Evolutionary conservation across 495 filamentous ascomycete genomes (phyloP).

Genomic region (Aspergillus biplanus): DNA sequence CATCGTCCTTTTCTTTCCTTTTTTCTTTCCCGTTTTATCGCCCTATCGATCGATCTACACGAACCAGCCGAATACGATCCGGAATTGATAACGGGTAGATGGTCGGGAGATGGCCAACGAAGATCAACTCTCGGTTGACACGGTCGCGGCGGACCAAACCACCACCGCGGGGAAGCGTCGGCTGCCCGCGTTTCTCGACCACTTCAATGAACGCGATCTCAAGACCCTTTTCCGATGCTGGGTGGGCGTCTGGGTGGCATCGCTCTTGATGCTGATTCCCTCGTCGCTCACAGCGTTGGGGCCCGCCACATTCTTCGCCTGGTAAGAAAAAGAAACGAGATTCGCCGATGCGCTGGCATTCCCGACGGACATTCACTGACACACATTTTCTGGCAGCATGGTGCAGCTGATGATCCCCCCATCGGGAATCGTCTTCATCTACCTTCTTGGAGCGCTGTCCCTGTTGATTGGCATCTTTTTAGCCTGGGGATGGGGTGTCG

Average conservation of each 20-base stretch:
- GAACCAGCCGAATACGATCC: no score
- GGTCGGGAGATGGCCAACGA: neutral
- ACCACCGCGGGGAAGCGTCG: conserved; percentile 8
- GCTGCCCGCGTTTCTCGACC: conserved; percentile 43
- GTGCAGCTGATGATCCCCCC: conserved; percentile 46
- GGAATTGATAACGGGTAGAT: no score
- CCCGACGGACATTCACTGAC: neutral
- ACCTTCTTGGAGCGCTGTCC: conserved; percentile 38
- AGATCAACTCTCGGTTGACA: neutral
- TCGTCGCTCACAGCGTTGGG: conserved; percentile 35
- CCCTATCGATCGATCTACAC: no score
- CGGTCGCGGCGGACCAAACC: neutral
- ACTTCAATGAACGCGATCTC: conserved; percentile 50
- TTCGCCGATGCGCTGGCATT: neutral
- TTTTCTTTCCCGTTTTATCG: no score
- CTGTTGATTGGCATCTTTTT: conserved; percentile 41
- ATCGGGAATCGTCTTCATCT: conserved; percentile 42
- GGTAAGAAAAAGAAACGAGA: conserved; percentile 10
- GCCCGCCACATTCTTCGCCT: conserved; percentile 30
- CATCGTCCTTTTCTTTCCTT: no score
- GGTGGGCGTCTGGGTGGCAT: conserved; percentile 46
- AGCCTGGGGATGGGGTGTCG: conserved; percentile 48
- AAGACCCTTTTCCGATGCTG: conserved; percentile 50
- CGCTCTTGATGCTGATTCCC: conserved; percentile 45
- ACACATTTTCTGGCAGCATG: conserved; percentile 10